phyloP scores from a whole-genome alignment of 768 basidiomycete genomes.

The Lactarius quietus region DNA sequence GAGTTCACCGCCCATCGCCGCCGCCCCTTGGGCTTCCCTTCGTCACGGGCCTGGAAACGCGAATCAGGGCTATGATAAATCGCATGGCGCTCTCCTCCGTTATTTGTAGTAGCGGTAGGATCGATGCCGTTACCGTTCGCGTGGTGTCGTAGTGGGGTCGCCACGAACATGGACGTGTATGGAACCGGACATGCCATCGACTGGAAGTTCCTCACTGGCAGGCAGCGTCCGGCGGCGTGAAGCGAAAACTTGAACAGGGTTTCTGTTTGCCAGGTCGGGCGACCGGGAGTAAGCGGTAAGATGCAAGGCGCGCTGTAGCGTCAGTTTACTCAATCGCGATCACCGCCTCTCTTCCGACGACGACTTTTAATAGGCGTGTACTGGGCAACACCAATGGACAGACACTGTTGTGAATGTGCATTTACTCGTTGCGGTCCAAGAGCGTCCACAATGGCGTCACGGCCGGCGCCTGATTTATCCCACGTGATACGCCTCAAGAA shows the following conservation, averaged over 20 bases:
- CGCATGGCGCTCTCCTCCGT: background rate
- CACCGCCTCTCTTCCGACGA: slow-evolving; percentile 1
- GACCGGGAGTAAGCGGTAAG: background rate
- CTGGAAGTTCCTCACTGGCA: background rate
- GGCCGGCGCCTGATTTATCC: background rate
- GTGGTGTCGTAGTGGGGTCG: background rate
- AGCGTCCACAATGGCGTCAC: background rate
- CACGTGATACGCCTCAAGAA: slow-evolving; percentile 4
- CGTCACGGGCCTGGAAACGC: background rate
- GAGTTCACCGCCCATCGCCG: background rate
- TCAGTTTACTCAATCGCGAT: slow-evolving; percentile 16
- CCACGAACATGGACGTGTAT: background rate
- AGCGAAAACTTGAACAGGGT: background rate
- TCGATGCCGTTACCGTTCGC: background rate
- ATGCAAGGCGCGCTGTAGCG: background rate
- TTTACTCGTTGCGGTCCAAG: slow-evolving; percentile 6
- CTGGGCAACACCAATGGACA: background rate
- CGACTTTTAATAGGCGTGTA: slow-evolving; percentile 1
- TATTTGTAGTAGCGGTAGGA: background rate
- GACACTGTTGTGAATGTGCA: background rate
- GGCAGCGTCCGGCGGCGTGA: slow-evolving; percentile 1
- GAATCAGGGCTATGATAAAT: background rate
- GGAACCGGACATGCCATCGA: background rate
- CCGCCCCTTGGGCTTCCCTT: background rate
- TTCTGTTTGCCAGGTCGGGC: background rate